Conservation (phyloP, 805 yeast genomes). For the Zygosaccharomyces bisporus region DNA sequence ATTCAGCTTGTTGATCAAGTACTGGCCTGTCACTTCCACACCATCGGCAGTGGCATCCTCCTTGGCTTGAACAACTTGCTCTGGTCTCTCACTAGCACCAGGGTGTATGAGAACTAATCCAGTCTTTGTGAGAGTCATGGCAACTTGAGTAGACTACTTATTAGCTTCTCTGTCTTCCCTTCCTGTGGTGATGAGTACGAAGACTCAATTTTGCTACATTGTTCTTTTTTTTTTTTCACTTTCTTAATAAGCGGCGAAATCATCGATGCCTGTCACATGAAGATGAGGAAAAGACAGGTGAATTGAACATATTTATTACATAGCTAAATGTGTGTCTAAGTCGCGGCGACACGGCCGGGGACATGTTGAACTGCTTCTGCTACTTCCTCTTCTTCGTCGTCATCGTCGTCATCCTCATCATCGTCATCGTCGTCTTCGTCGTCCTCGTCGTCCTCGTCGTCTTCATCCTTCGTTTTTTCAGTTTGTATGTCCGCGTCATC, state of each 20-base stretch:
- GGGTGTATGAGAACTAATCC: constrained; percentile 58
- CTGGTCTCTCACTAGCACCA: constrained; percentile 57
- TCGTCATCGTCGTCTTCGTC: constrained; percentile 50
- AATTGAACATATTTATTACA: constrained; percentile 6
- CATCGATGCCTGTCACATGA: constrained; percentile 1
- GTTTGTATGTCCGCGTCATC: constrained; percentile 33
- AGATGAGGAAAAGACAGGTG: constrained; percentile 1
- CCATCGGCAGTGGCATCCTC: constrained; percentile 26
- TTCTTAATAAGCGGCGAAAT: background rate
- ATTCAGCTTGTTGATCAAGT: constrained; percentile 56
- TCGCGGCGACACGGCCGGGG: constrained; percentile 2
- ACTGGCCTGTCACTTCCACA: constrained; percentile 42
- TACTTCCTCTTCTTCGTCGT: constrained; percentile 40
- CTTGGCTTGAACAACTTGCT: constrained; percentile 41
- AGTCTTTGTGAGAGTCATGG: constrained; percentile 14
- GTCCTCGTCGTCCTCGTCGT: constrained; percentile 43
- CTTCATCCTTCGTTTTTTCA: constrained; percentile 40
- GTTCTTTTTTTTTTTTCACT: background rate
- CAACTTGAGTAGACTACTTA: background rate
- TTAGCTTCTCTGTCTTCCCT: background rate
- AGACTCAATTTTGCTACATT: background rate
- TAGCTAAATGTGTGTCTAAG: constrained; percentile 3
- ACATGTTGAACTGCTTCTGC: constrained; percentile 29
- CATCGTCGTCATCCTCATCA: constrained; percentile 40
- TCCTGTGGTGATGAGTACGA: constrained; percentile 4